Percentiles rank a stretch among this genome's conserved stretches.
Conservation (phyloP, 164 flowering plant species). For the Tetracentron sinense region DNA sequence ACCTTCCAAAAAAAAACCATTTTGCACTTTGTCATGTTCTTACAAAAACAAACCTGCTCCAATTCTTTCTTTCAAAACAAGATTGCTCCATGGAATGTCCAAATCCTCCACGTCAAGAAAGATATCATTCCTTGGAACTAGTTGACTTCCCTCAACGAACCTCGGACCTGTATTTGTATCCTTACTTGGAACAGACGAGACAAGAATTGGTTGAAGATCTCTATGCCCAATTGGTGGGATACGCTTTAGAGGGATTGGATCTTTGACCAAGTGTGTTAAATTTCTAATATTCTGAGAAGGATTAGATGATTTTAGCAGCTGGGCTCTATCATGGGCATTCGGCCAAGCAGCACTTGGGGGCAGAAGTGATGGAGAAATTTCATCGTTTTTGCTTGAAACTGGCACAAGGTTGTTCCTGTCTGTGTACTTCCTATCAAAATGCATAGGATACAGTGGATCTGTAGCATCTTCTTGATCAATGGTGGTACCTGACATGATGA, state of each 20-base stretch:
- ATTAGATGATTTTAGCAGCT: conserved; percentile 20
- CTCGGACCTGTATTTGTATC: conserved; percentile 30
- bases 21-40: not conserved
- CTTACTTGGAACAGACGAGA: conserved; percentile 25
- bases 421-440: no score
- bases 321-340: conserved; percentile 26
- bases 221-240: conserved; percentile 29
- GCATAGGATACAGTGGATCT: no score
- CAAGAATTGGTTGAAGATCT: conserved; percentile 26
- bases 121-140: conserved; percentile 36
- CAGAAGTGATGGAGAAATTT: conserved; percentile 22
- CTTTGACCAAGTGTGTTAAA: conserved; percentile 22
- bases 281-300: conserved; percentile 26
- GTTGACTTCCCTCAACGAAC: conserved; percentile 31
- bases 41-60: conserved; percentile 65
- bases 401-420: conserved; percentile 16
- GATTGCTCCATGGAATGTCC: conserved; percentile 90
- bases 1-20: no score
- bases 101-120: conserved; percentile 68
- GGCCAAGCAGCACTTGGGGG: conserved; percentile 27
- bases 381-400: conserved; percentile 29
- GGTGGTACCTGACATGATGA: no score
- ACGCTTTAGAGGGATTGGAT: conserved; percentile 30
- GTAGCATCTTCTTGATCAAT: no score
- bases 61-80: conserved; percentile 73